phyloP scores from a whole-genome alignment of 176 grass and related monocot genomes.

The Alloteropsis semialata region DNA sequence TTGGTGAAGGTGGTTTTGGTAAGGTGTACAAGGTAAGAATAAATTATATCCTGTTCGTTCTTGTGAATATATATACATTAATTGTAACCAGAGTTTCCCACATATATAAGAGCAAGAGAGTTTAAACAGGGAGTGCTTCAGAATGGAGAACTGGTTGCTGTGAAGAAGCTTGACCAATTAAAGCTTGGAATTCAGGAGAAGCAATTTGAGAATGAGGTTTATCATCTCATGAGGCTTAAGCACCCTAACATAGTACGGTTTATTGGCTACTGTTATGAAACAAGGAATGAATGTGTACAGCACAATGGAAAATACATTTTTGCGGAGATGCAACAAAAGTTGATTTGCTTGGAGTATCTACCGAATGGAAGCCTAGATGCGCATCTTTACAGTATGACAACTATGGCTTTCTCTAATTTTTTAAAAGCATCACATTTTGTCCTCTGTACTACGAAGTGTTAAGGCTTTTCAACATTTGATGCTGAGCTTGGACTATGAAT shows the following conservation, averaged over 20 bases:
- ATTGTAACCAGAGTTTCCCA: background rate
- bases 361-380: conserved; percentile 17
- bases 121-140: background rate
- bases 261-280: conserved; percentile 12
- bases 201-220: conserved; percentile 20
- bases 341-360: conserved; percentile 29
- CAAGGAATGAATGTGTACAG: background rate
- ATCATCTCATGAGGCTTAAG: background rate
- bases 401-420: background rate
- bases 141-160: background rate
- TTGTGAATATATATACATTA: too few species aligned
- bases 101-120: background rate
- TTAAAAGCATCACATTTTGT: background rate
- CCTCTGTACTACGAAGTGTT: background rate
- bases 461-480: too few species aligned
- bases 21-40: background rate
- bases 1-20: conserved; percentile 8
- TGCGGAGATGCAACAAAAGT: background rate
- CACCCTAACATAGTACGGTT: background rate
- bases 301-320: background rate
- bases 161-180: background rate
- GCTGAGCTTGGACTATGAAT: too few species aligned
- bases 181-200: background rate
- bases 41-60: background rate
- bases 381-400: conserved; percentile 24